Evolutionary conservation across 129 eudicot species (phyloP).

Genomic region (Flaveria ramosissima): DNA sequence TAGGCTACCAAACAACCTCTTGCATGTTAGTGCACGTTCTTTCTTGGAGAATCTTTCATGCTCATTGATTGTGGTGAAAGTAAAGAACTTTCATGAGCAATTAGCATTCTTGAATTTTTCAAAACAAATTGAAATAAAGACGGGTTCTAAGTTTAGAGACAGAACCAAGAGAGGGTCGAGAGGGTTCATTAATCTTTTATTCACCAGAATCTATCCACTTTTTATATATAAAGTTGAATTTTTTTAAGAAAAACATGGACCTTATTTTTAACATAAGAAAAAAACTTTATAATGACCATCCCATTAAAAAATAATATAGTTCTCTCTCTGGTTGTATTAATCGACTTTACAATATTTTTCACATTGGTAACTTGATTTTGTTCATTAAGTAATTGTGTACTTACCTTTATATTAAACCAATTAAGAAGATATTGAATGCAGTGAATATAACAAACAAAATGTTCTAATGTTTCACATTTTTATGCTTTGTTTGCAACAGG

Average conservation of each 20-base stretch:
- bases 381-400: background rate
- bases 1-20: no score
- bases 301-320: no score
- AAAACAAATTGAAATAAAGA: background rate
- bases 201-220: no score
- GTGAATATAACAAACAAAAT: background rate
- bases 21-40: no score
- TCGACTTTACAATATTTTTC: background rate
- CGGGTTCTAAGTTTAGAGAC: background rate
- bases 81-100: background rate
- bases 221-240: no score
- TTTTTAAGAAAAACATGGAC: no score
- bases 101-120: background rate
- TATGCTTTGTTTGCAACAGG: constrained; percentile 32
- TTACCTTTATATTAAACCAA: background rate
- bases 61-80: background rate
- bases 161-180: no score
- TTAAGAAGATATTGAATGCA: background rate
- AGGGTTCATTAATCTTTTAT: no score
- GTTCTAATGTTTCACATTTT: background rate
- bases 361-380: background rate
- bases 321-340: background rate
- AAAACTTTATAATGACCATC: no score
- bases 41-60: no score
- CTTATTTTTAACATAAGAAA: no score